These are phyloP conservation scores for Cladosporium sp. DNA, from an alignment of 2,329 filamentous ascomycete species.

Conservation along the genomic window DNA sequence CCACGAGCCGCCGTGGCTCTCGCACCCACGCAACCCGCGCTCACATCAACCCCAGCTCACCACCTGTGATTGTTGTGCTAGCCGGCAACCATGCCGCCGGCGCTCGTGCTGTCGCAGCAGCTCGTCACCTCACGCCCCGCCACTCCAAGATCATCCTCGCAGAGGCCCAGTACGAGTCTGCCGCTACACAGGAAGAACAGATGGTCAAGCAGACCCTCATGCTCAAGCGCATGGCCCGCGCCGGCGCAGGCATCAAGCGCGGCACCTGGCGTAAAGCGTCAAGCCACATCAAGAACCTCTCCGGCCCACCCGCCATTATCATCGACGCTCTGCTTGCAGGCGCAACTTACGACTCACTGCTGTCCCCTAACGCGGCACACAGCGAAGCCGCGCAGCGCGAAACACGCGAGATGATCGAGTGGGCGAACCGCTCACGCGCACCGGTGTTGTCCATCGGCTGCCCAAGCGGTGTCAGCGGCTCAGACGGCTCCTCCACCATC, in stretches of 20 bases:
- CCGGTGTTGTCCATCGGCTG: conserved; percentile 86
- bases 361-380: conserved; percentile 39
- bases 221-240: conserved; percentile 69
- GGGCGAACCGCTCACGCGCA: conserved; percentile 85
- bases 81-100: conserved; percentile 94
- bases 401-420: conserved; percentile 86
- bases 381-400: conserved; percentile 70
- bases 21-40: conserved; percentile 28
- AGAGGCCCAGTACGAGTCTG: conserved; percentile 79
- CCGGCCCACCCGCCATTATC: conserved; percentile 72
- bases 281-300: conserved; percentile 53
- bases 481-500: conserved; percentile 64
- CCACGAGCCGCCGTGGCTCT: conserved; percentile 28
- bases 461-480: conserved; percentile 82
- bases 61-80: conserved; percentile 70
- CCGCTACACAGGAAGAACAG: conserved; percentile 76
- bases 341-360: conserved; percentile 83
- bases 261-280: conserved; percentile 59
- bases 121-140: conserved; percentile 81
- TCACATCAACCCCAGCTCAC: conserved; percentile 54
- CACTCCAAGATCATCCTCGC: conserved; percentile 79
- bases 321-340: conserved; percentile 88
- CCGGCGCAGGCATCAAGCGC: conserved; percentile 61
- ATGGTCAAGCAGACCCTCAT: conserved; percentile 79
- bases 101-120: conserved; percentile 79